These are phyloP conservation scores for Diplodia mutila DNA, from an alignment of 2,329 filamentous ascomycete genomes.

Conservation along the genomic window DNA sequence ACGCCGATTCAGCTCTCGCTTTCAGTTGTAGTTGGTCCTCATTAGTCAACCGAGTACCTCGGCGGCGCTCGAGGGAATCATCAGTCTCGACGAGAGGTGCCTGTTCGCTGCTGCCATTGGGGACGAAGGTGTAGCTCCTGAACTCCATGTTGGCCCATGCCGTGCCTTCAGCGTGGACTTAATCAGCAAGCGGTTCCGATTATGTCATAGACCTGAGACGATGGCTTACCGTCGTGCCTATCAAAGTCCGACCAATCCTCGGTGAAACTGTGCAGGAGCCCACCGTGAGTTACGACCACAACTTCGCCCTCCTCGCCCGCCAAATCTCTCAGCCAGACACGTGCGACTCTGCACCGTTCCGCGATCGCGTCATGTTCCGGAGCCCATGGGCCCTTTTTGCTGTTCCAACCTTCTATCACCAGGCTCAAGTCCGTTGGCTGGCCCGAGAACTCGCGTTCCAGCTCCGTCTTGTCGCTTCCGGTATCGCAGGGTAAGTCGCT, in stretches of 20 bases:
- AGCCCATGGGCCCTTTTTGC: slow-evolving; percentile 55
- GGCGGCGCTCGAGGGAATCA: slow-evolving; percentile 25
- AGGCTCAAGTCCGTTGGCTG: slow-evolving; percentile 64
- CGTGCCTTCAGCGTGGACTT: slow-evolving; percentile 58
- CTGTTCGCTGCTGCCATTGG: slow-evolving; percentile 36
- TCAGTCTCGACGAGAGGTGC: slow-evolving; percentile 41
- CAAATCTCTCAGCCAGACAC: slow-evolving; percentile 57
- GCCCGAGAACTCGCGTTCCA: slow-evolving; percentile 64
- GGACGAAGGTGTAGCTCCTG: slow-evolving; percentile 68
- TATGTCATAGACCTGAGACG: not conserved
- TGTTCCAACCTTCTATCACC: slow-evolving; percentile 68
- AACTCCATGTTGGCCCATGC: slow-evolving; percentile 76
- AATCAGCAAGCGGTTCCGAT: too few relatives aligned
- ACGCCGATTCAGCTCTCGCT: not conserved
- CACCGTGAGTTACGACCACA: slow-evolving; percentile 79
- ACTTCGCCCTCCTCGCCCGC: slow-evolving; percentile 62
- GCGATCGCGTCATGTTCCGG: slow-evolving; percentile 57
- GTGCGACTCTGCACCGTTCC: slow-evolving; percentile 62
- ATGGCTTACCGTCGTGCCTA: slow-evolving; percentile 46
- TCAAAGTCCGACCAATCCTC: slow-evolving; percentile 73
- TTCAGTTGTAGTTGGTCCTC: not conserved
- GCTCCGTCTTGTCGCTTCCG: slow-evolving; percentile 59
- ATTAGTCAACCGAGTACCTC: not conserved
- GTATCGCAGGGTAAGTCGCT: slow-evolving; percentile 74
- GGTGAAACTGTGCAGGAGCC: slow-evolving; percentile 81